Conservation (phyloP, 192 early-diverging fungal species). For the Coemansia sp. region DNA sequence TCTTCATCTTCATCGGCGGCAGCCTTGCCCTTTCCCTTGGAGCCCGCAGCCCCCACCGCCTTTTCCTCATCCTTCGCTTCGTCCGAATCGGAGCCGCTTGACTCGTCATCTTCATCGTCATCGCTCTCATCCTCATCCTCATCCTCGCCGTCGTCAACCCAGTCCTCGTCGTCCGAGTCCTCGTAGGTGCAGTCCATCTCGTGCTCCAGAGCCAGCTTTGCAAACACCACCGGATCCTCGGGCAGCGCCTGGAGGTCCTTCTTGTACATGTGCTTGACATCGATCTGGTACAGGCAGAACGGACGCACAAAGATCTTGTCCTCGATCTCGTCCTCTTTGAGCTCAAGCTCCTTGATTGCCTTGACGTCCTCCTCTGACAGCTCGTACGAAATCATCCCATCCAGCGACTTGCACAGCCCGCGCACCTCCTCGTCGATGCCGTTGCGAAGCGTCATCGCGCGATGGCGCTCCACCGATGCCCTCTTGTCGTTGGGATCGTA, state of each 20-base stretch:
- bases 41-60: slow-evolving; percentile 14
- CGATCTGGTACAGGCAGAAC: slow-evolving; percentile 55
- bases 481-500: slow-evolving; percentile 47
- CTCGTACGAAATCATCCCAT: slow-evolving; percentile 48
- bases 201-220: slow-evolving; percentile 52
- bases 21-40: slow-evolving; percentile 17
- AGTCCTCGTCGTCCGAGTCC: slow-evolving; percentile 47
- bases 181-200: slow-evolving; percentile 55
- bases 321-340: slow-evolving; percentile 44
- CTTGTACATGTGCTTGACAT: slow-evolving; percentile 47
- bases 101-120: slow-evolving; percentile 27
- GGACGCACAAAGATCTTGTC: slow-evolving; percentile 49
- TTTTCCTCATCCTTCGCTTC: slow-evolving; percentile 17
- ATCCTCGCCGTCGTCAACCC: slow-evolving; percentile 31
- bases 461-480: slow-evolving; percentile 36
- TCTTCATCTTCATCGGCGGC: slow-evolving; percentile 18
- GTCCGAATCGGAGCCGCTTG: background rate
- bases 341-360: slow-evolving; percentile 43
- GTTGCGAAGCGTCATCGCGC: slow-evolving; percentile 49
- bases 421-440: slow-evolving; percentile 41
- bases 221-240: slow-evolving; percentile 42
- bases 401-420: slow-evolving; percentile 49
- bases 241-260: slow-evolving; percentile 47
- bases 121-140: slow-evolving; percentile 37
- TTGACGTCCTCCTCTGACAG: slow-evolving; percentile 47